Evolutionary conservation across 2,329 filamentous ascomycete genomes (phyloP).

Genomic region (Neonectria sp.): DNA sequence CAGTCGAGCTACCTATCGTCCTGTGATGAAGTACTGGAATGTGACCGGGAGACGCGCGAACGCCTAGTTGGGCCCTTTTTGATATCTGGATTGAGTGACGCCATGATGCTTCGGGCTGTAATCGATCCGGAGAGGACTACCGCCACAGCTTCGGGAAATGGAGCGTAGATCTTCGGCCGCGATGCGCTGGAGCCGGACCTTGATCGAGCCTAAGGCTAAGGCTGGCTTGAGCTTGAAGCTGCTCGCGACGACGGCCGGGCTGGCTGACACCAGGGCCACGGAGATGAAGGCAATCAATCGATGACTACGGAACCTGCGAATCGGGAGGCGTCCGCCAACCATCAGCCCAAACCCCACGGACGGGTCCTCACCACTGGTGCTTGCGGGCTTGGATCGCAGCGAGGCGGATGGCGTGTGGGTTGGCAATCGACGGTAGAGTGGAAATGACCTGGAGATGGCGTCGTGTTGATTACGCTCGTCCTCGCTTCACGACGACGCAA

Average conservation of each 20-base stretch:
- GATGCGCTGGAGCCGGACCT: background rate
- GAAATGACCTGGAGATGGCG: constrained; percentile 8
- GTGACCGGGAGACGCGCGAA: background rate
- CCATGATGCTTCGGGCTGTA: background rate
- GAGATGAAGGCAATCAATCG: constrained; percentile 23
- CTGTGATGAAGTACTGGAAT: background rate
- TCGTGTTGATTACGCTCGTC: constrained; percentile 29
- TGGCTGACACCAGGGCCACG: constrained; percentile 20
- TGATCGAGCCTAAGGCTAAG: background rate
- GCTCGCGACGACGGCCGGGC: constrained; percentile 2
- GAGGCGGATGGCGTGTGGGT: too few species aligned
- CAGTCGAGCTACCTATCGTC: background rate
- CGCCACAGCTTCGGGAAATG: background rate
- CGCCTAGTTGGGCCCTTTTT: background rate
- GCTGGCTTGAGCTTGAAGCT: background rate
- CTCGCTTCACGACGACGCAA: constrained; percentile 36
- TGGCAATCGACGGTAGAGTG: constrained; percentile 3
- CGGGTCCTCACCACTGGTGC: constrained; percentile 1
- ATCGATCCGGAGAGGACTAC: background rate
- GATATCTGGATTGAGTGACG: background rate
- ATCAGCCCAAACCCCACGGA: background rate
- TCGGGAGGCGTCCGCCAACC: constrained; percentile 23
- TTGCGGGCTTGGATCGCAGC: background rate
- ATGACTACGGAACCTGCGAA: constrained; percentile 27
- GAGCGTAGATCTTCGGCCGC: background rate